A percentile compares a stretch with the other conserved stretches of the same genome.
Evolutionary conservation across 2,329 filamentous ascomycete species (phyloP).

Genomic region (Colletotrichum gigasporum): DNA sequence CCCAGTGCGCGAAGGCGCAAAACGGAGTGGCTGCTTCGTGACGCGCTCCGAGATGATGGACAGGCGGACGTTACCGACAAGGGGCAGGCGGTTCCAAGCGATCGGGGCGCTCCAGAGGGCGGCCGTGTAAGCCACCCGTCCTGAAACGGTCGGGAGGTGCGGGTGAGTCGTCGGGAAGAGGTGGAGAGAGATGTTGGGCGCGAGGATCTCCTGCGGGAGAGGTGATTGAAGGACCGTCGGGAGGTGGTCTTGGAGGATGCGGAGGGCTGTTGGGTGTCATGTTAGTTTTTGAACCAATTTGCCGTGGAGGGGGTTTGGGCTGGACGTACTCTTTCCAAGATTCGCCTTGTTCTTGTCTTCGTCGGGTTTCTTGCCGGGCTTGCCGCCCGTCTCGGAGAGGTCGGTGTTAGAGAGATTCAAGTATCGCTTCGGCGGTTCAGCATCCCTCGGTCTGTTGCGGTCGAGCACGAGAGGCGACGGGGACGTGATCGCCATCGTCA

Average conservation of each 20-base stretch:
- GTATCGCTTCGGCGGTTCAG: constrained; percentile 24
- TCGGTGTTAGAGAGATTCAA: constrained; percentile 27
- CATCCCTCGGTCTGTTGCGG: background rate
- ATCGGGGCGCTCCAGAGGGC: constrained; percentile 96
- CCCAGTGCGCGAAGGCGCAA: constrained; percentile 59
- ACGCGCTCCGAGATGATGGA: constrained; percentile 92
- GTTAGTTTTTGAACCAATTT: constrained; percentile 13
- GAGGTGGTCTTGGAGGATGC: constrained; percentile 72
- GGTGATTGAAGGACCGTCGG: constrained; percentile 73
- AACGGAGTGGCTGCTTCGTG: constrained; percentile 65
- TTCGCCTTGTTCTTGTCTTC: constrained; percentile 71
- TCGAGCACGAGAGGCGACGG: background rate
- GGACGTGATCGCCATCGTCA: background rate
- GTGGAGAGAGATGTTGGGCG: constrained; percentile 76
- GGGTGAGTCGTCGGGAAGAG: constrained; percentile 82
- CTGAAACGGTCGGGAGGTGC: constrained; percentile 90
- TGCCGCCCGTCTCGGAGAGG: constrained; percentile 7
- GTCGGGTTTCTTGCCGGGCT: constrained; percentile 45
- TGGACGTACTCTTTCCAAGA: constrained; percentile 67
- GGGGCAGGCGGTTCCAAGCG: constrained; percentile 91
- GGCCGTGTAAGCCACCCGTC: constrained; percentile 85
- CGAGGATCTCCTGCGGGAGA: constrained; percentile 78
- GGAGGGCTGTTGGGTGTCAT: constrained; percentile 58
- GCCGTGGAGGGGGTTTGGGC: background rate
- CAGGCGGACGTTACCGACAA: constrained; percentile 89